These are phyloP conservation scores for Ceratobasidium sp. DNA, from an alignment of 1,284 basidiomycete genomes.

Conservation along the genomic window DNA sequence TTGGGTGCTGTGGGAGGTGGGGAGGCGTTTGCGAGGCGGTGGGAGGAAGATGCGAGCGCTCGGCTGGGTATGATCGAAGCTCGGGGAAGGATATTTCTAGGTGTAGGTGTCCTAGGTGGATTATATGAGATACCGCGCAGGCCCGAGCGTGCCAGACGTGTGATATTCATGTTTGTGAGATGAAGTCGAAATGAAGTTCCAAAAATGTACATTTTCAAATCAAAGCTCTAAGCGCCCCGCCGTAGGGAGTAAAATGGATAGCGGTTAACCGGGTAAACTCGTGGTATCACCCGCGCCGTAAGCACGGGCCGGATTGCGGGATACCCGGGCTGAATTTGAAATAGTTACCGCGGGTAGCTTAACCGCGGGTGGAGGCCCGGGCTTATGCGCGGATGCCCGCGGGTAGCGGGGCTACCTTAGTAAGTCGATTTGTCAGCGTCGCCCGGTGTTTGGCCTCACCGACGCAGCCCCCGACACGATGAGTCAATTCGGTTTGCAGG, in stretches of 20 bases:
- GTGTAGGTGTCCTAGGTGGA: neutral
- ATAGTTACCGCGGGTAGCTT: slow-evolving; percentile 13
- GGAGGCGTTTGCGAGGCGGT: neutral
- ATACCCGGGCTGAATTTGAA: slow-evolving; percentile 23
- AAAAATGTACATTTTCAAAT: slow-evolving; percentile 26
- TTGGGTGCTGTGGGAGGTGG: slow-evolving; percentile 44
- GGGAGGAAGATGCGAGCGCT: neutral
- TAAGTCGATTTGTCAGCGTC: too few species aligned
- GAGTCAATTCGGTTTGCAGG: too few species aligned
- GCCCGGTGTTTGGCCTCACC: too few species aligned
- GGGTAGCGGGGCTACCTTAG: too few species aligned
- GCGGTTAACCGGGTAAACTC: slow-evolving; percentile 11
- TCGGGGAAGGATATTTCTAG: neutral
- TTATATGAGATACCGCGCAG: neutral
- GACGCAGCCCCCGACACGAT: too few species aligned
- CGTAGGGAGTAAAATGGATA: slow-evolving; percentile 31
- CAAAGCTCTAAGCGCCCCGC: slow-evolving; percentile 34
- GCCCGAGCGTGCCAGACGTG: slow-evolving; percentile 10
- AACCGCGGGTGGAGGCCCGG: neutral
- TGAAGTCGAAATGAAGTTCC: slow-evolving; percentile 21
- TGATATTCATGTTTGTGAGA: slow-evolving; percentile 15
- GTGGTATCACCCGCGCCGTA: slow-evolving; percentile 1
- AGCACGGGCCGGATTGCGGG: neutral
- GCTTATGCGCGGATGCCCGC: too few species aligned
- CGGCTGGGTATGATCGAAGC: neutral